phyloP scores from a whole-genome alignment of 139 green algal species.

The Micractinium sp. region DNA sequence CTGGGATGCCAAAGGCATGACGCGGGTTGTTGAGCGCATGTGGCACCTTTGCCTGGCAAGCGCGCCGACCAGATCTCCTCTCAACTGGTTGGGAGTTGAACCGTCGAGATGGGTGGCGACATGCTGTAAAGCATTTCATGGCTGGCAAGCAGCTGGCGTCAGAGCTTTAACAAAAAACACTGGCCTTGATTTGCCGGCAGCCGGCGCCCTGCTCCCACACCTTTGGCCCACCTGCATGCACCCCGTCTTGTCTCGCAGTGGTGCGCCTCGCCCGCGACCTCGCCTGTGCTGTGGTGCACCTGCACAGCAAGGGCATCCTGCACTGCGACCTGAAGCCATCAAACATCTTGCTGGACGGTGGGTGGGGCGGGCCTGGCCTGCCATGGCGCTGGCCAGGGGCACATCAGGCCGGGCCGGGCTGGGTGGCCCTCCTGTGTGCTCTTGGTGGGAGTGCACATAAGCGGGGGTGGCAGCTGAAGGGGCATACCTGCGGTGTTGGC shows the following conservation, averaged over 20 bases:
- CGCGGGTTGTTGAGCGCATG: background rate
- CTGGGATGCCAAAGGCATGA: background rate
- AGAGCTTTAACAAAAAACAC: too few species aligned
- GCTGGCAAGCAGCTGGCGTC: background rate
- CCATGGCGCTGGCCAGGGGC: background rate
- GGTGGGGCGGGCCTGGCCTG: background rate
- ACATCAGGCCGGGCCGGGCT: too few species aligned
- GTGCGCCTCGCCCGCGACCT: constrained; percentile 88
- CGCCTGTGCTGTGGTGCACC: constrained; percentile 71
- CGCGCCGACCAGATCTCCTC: too few species aligned
- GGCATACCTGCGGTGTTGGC: background rate
- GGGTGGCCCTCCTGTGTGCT: background rate
- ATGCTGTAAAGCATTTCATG: background rate
- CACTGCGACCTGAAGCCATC: constrained; percentile 94
- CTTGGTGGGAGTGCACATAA: background rate
- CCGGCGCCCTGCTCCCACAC: background rate
- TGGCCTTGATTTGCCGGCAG: background rate
- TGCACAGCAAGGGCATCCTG: constrained; percentile 82
- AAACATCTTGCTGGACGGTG: constrained; percentile 90
- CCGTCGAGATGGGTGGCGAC: background rate
- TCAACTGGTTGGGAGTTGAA: too few species aligned
- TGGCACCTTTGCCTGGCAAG: too few species aligned
- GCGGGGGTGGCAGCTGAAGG: background rate
- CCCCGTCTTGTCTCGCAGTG: constrained; percentile 59
- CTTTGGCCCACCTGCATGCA: background rate